Evolutionary conservation across 2,329 filamentous ascomycete genomes (phyloP).

Genomic region (Cladophialophora psammophila): DNA sequence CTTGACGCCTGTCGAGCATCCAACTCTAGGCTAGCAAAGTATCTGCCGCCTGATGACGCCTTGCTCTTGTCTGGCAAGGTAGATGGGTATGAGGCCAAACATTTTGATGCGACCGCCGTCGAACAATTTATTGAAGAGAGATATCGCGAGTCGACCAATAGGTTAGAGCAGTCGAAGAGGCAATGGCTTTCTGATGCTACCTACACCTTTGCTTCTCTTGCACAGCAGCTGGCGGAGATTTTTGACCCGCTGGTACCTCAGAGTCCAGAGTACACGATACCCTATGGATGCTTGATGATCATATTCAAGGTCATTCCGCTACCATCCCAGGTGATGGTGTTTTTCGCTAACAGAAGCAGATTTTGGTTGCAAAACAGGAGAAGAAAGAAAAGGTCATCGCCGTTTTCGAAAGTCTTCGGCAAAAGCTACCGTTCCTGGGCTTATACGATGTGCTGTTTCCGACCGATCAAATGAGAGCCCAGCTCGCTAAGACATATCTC

Average conservation of each 20-base stretch:
- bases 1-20: constrained; percentile 16
- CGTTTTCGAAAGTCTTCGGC: constrained; percentile 12
- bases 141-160: not conserved
- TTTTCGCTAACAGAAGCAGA: constrained; percentile 3
- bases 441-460: constrained; percentile 11
- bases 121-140: constrained; percentile 1
- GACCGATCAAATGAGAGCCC: constrained; percentile 7
- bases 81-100: not conserved
- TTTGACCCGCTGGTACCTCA: constrained; percentile 13
- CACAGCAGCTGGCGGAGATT: constrained; percentile 11
- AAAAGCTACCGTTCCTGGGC: not conserved
- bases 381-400: constrained; percentile 6
- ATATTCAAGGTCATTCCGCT: constrained; percentile 13
- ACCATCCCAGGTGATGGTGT: no score
- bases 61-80: not conserved
- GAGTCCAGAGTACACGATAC: constrained; percentile 15
- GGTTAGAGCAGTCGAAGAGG: not conserved
- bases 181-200: not conserved
- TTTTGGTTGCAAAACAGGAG: constrained; percentile 14
- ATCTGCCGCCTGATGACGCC: not conserved
- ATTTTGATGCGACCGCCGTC: not conserved
- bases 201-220: constrained; percentile 14
- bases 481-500: constrained; percentile 12
- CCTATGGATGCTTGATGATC: constrained; percentile 13
- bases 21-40: constrained; percentile 8